Conservation (phyloP, 2,329 filamentous ascomycete genomes). For the Pestalotiopsis sp. region DNA sequence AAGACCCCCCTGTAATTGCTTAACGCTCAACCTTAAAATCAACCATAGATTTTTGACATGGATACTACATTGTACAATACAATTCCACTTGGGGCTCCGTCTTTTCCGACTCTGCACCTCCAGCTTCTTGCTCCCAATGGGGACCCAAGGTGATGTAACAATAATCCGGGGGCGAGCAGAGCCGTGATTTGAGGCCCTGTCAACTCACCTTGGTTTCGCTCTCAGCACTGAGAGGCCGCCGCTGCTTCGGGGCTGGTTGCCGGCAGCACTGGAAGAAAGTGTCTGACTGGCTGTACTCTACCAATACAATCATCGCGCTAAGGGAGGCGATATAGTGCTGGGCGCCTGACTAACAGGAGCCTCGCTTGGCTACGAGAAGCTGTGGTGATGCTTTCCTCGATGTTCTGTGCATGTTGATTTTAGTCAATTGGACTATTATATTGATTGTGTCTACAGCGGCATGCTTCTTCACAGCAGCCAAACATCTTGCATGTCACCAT, state of each 20-base stretch:
- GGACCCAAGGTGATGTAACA: neutral
- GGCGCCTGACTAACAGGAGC: neutral
- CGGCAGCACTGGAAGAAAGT: neutral
- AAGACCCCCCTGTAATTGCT: constrained; percentile 17
- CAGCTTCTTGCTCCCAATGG: neutral
- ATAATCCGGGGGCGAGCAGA: neutral
- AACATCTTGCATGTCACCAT: neutral
- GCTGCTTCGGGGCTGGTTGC: neutral
- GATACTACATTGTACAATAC: neutral
- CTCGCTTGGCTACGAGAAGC: neutral
- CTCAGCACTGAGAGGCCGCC: neutral
- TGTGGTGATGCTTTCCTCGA: neutral
- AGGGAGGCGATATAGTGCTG: neutral
- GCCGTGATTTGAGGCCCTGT: neutral
- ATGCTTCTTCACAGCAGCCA: neutral
- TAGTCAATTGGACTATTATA: neutral
- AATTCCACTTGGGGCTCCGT: neutral
- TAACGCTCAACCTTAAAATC: constrained; percentile 17
- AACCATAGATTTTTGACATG: constrained; percentile 20
- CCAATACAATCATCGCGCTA: neutral
- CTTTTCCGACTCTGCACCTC: neutral
- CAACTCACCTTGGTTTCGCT: neutral
- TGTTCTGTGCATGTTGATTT: neutral
- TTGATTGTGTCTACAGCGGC: neutral
- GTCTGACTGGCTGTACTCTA: neutral